Base-by-base conservation (phyloP, 2,329 filamentous ascomycete genomes). In the Aspergillus neoniger region DNA sequence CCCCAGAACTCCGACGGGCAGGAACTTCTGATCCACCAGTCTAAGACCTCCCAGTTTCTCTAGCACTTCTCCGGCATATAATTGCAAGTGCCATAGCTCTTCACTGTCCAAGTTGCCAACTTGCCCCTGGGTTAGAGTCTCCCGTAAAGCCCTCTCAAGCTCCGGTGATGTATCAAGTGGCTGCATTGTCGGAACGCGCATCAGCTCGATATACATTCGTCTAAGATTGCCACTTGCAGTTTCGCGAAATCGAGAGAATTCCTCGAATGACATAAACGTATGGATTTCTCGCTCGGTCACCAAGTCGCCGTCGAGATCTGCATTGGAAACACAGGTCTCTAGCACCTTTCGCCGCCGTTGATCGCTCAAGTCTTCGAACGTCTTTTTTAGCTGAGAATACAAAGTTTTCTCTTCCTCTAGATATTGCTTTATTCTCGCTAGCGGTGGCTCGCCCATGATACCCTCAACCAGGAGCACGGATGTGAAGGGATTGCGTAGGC, bases 401-500 rank as follows among this genome's bases (percentile, higher is more conserved):
- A 12, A 19, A 1, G 65, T 60, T 10, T 44, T 59, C 49, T 77
- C 73, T 0, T 44, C 3, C n/a, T 66, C 52, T 17, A 72, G 61
- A 47, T 68, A 76, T 2, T 63, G 49, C 2, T 63, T 47, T 21
- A 76, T 55, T 8, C 67, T 59, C 8, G 70, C 60, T 1, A 65
- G 50, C 2, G 74, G 74, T 1, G 69, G 62, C 5, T 60, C 57
- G n/a, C 59, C 60, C 1, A 71, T 59, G 3, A 65, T 53, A 4
- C 78, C 69, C 48, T 75, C 73, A 43, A 78, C 69, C 4, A 78
- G 68, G 52, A 81, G 74, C 14, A 79, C 68, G 1, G 72, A 65
- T 19, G 82, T 71, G 65, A 82, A 81, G 0, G 81, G 81, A 62
- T 82, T 83, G 5, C 75, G 74, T 3, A 83, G 67, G 0, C 76